Conservation (phyloP, 345 rosid species). For the Excoecaria cochinchinensis region DNA sequence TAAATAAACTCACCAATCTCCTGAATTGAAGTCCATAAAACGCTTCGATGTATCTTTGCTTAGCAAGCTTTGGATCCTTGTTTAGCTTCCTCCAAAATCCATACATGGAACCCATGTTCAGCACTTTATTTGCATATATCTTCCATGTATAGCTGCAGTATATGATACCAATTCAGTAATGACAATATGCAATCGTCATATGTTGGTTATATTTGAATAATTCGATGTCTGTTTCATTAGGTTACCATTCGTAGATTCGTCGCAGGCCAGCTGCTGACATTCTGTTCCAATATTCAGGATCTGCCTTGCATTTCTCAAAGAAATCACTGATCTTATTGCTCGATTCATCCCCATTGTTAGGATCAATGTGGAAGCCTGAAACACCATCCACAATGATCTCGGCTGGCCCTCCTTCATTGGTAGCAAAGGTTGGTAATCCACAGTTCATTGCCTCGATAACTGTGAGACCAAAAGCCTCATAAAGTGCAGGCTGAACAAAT, state of each 20-base stretch:
- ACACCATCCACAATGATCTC: constrained; percentile 87
- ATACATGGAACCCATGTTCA: constrained; percentile 81
- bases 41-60: constrained; percentile 68
- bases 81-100: constrained; percentile 81
- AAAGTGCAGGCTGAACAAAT: constrained; percentile 90
- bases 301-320: constrained; percentile 63
- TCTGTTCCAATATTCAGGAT: constrained; percentile 56
- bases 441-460: constrained; percentile 98
- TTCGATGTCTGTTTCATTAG: background rate
- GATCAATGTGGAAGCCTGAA: constrained; percentile 89
- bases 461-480: constrained; percentile 93
- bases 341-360: constrained; percentile 75
- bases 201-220: background rate
- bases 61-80: constrained; percentile 70
- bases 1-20: constrained; percentile 49
- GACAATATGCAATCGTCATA: too few relatives aligned
- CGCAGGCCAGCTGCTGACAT: constrained; percentile 62
- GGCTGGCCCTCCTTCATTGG: constrained; percentile 92
- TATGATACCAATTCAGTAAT: background rate
- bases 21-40: constrained; percentile 70
- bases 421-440: constrained; percentile 89
- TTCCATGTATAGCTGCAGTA: constrained; percentile 88
- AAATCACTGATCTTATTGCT: constrained; percentile 68
- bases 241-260: constrained; percentile 80
- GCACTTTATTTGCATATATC: constrained; percentile 59